Percentiles rank a stretch among this genome's conserved stretches.
Conservation (phyloP, 2,329 filamentous ascomycete species). For the Leptographium wingfieldii region DNA sequence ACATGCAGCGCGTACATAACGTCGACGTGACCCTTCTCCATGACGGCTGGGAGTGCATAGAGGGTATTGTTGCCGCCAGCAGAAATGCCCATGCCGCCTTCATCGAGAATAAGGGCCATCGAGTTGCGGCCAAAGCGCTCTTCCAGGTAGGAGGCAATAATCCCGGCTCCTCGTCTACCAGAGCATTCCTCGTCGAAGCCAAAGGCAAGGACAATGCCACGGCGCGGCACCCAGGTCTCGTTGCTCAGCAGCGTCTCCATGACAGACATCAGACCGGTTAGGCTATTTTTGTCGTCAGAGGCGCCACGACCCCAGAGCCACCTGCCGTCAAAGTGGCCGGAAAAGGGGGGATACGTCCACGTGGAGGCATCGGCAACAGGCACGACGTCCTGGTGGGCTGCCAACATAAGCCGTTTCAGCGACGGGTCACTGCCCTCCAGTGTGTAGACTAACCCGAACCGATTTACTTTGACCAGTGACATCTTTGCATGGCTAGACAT, state of each 20-base stretch:
- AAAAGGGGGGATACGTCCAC: constrained; percentile 49
- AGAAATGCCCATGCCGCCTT: constrained; percentile 35
- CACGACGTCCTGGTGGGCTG: constrained; percentile 54
- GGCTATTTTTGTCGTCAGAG: constrained; percentile 47
- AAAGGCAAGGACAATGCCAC: constrained; percentile 45
- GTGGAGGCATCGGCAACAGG: constrained; percentile 40
- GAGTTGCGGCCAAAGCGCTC: constrained; percentile 40
- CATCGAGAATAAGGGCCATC: constrained; percentile 44
- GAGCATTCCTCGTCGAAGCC: constrained; percentile 53
- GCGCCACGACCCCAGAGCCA: constrained; percentile 50
- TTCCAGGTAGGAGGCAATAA: constrained; percentile 32
- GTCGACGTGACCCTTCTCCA: constrained; percentile 49
- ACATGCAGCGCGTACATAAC: constrained; percentile 43
- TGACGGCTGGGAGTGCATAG: constrained; percentile 44
- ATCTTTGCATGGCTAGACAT: constrained; percentile 14
- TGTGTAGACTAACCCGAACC: constrained; percentile 44
- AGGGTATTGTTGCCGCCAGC: constrained; percentile 26
- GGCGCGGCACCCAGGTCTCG: constrained; percentile 36
- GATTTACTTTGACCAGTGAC: constrained; percentile 42
- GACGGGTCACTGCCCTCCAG: constrained; percentile 36
- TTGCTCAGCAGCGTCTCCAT: constrained; percentile 38
- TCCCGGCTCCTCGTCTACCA: constrained; percentile 34
- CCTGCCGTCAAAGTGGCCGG: constrained; percentile 43
- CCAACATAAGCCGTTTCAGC: constrained; percentile 43
- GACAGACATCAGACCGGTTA: constrained; percentile 43